A percentile compares a stretch with the other conserved stretches of the same genome.
Evolutionary conservation across 306 rosid species (phyloP).

Genomic region (Citrullus colocynthis): DNA sequence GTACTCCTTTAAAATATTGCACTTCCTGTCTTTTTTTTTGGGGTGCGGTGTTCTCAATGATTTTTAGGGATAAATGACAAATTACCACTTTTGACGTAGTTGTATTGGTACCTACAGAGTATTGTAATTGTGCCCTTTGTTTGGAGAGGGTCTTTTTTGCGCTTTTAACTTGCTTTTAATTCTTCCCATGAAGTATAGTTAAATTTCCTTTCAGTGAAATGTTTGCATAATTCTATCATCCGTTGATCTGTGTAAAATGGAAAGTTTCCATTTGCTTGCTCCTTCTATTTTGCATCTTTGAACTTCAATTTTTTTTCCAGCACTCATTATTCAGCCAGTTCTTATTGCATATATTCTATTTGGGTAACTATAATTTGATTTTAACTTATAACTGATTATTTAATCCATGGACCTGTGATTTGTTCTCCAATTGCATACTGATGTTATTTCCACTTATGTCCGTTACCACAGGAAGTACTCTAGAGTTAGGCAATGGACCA

Average conservation of each 20-base stretch:
- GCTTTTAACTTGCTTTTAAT: not conserved
- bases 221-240: not conserved
- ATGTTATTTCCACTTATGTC: not conserved
- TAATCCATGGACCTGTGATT: not conserved
- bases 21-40: not conserved
- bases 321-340: not conserved
- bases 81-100: not conserved
- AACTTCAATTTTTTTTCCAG: not conserved
- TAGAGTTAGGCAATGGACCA: constrained; percentile 59
- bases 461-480: constrained; percentile 57
- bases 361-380: not conserved
- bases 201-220: not conserved
- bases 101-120: not conserved
- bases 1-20: not conserved
- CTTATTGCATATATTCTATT: not conserved
- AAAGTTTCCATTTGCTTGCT: not conserved
- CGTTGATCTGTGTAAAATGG: not conserved
- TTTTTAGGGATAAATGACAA: not conserved
- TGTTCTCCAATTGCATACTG: not conserved
- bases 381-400: not conserved
- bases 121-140: not conserved
- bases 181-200: not conserved
- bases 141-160: not conserved
- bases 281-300: not conserved
- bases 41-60: not conserved